Conservation (phyloP, 176 grass and related monocot species). For the Aegilops tauschii region DNA sequence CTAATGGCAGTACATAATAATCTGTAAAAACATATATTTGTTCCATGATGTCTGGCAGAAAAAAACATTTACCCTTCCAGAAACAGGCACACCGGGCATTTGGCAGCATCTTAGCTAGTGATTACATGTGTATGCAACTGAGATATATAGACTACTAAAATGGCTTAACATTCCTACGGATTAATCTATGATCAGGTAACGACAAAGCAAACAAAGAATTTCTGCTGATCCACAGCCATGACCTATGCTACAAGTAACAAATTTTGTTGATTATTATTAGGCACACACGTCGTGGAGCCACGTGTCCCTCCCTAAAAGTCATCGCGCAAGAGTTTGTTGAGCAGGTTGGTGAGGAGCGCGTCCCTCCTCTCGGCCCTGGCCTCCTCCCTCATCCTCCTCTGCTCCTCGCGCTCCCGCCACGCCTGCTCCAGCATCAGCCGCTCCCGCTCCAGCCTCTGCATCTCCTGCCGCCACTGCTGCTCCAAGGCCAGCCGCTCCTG, state of each 20-base stretch:
- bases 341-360: slow-evolving; percentile 50
- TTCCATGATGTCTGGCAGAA: neutral
- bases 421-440: slow-evolving; percentile 70
- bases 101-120: slow-evolving; percentile 12
- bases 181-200: neutral
- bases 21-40: neutral
- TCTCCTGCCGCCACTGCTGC: slow-evolving; percentile 73
- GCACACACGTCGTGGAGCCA: neutral
- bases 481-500: slow-evolving; percentile 68
- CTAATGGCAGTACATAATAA: neutral
- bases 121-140: neutral
- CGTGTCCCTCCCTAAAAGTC: slow-evolving; percentile 37
- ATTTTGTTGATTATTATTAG: neutral
- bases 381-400: slow-evolving; percentile 80
- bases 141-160: neutral
- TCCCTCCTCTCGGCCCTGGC: slow-evolving; percentile 65
- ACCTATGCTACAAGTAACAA: neutral
- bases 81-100: neutral
- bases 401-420: slow-evolving; percentile 83
- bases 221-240: neutral
- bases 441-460: slow-evolving; percentile 84
- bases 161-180: neutral
- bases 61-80: neutral
- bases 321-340: slow-evolving; percentile 66
- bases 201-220: slow-evolving; percentile 23